Base-by-base conservation (phyloP, 345 rosid species). In the Eutrema japonicum region DNA sequence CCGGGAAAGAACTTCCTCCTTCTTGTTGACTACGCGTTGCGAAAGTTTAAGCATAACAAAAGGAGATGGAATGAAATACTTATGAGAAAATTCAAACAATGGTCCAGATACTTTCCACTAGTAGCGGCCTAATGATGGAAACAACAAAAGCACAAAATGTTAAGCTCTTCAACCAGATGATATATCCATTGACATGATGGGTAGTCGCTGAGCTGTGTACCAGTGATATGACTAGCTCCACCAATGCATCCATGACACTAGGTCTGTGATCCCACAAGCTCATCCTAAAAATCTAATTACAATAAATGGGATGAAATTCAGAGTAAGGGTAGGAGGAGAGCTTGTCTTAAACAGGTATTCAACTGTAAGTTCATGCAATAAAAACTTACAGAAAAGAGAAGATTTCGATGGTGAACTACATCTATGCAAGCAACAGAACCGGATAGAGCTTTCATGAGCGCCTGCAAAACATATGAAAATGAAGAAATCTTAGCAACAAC, bases 241-340 rank as follows among this genome's bases (percentile, higher is more conserved):
- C 78, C 78, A 87, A 67, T 3, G 96, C 91, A 76, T 88, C 93
- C 83, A 83, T 81, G 40, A 87, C 89, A 74, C 80, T 83, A 48
- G 88, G 81, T n/a, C 72, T 82, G 61, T 83, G 83, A 65, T 77
- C 78, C 96, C 98, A 90, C 87, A 90, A 52, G 79, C 81, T 87
- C 92, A 87, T 85, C 36, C 77, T 66, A 77, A 83, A 90, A 64
- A 93, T 83, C 92, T 90, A 84, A 40, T 53, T 7, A 71, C 32
- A 43, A 41, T 26, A 16, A n/a, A 11, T 33, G 72, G 33, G 29
- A 57, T 69, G 27, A 60, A 37, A 69, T 35, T 9, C 27, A 60
- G 51, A 45, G 40, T 30, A 71, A 27, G 1, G 35, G 35, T 32
- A 32, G 35, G 35, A 32, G 35, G 35, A 32, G 35, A 1, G 35